Evolutionary conservation across 192 early-diverging fungal species (phyloP).

Genomic region (Podila verticillata): DNA sequence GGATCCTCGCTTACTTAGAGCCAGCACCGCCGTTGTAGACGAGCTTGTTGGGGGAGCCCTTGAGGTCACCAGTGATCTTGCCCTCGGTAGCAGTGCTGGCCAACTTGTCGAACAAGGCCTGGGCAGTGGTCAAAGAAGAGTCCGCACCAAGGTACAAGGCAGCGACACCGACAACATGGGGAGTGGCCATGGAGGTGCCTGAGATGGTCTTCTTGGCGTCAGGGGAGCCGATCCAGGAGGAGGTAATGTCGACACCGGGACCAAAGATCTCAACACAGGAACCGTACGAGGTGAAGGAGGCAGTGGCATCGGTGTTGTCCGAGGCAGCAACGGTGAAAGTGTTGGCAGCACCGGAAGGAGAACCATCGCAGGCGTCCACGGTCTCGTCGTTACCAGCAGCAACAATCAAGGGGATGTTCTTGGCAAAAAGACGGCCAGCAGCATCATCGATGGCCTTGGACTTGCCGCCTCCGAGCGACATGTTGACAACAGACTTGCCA

Average conservation of each 20-base stretch:
- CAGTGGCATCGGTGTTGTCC: conserved; percentile 47
- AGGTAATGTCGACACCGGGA: conserved; percentile 65
- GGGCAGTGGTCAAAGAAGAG: conserved; percentile 10
- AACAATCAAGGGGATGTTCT: conserved; percentile 59
- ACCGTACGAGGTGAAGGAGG: conserved; percentile 62
- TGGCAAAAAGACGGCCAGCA: conserved; percentile 29
- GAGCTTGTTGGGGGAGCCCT: conserved; percentile 5
- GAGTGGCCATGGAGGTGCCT: conserved; percentile 68
- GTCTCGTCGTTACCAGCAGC: conserved; percentile 66
- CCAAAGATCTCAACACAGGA: conserved; percentile 68
- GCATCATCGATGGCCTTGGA: conserved; percentile 57
- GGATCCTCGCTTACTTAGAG: not conserved
- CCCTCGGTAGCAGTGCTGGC: conserved; percentile 53
- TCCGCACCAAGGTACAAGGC: conserved; percentile 51
- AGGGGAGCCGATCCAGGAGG: conserved; percentile 39
- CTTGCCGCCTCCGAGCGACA: conserved; percentile 67
- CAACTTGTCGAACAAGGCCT: conserved; percentile 8
- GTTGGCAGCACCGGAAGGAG: conserved; percentile 56
- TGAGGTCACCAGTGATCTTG: conserved; percentile 38
- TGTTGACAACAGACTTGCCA: conserved; percentile 59
- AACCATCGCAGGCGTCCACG: conserved; percentile 62
- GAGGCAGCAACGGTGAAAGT: conserved; percentile 59
- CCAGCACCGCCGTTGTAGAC: not conserved
- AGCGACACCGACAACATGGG: conserved; percentile 64
- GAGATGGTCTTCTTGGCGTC: conserved; percentile 52